Evolutionary conservation across 1,284 basidiomycete species (phyloP), one percentile per base, ranked within the genome.

Genomic region (Xanthoconium separans): DNA sequence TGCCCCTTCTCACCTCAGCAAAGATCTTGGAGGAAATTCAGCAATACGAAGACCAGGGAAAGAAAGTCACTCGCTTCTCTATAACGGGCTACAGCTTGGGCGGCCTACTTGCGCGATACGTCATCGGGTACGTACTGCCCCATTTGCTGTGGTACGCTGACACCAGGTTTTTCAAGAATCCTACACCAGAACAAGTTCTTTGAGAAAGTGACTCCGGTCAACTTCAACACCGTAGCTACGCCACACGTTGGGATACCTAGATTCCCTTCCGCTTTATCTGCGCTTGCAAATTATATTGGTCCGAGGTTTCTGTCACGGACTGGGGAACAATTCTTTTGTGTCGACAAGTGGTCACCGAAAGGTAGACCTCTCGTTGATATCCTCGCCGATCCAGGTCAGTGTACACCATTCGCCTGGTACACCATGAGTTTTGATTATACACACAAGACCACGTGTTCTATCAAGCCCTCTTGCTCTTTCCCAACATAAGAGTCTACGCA

Each of bases 201-300:
- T 66, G 75, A 84, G 3, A 73, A 74, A 2, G 77, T 91, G 42
- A 72, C 75, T 31, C 87, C 90, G 1, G 77, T 89, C 53, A 91
- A 91, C 65, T 93, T 95, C 68, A 83, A 83, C 49, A 92, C 92
- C 0, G 75, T 95, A 51, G 90, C 92, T 3, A 92, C 93, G 0
- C 92, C 93, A 2, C 87, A 92, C 60, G 76, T 93, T 20, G 92
- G 91, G 42, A 77, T 82, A 9, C 79, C 80, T 9, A 72, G 74
- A 64, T 84, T 84, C 57, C 75, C 78, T 31, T 82, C 86, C 2
- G 71, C 88, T 34, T 69, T 89, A 41, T 91, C 88, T 0, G 73
- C 75, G 0, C 53, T 86, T 0, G 69, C 81, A n/a, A 65, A 77
- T 2, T 80, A 71, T 49, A 68, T 95, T 6, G 94, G 90, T 0